A percentile compares a stretch with the other conserved stretches of the same genome.
Evolutionary conservation across 495 filamentous ascomycete genomes (phyloP).

Genomic region (Glonium stellatum): DNA sequence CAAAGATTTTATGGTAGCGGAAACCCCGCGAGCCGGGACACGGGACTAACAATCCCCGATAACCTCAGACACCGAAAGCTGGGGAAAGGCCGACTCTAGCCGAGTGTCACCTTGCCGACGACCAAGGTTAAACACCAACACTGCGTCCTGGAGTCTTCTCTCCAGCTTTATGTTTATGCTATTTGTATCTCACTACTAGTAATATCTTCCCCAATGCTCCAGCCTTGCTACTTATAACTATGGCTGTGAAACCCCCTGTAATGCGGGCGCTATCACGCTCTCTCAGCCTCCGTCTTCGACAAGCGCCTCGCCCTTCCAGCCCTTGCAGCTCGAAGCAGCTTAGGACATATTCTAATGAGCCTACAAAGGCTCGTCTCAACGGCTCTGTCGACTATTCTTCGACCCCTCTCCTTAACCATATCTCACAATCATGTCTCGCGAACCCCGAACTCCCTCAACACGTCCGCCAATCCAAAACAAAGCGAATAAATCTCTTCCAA

Average conservation of each 20-base stretch:
- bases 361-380: constrained; percentile 61
- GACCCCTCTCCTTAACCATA: constrained; percentile 74
- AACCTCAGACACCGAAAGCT: too few species aligned
- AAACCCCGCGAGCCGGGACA: too few species aligned
- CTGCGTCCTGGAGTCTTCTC: not conserved
- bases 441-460: constrained; percentile 57
- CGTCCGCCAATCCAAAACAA: constrained; percentile 60
- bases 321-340: constrained; percentile 11
- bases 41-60: too few species aligned
- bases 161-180: not conserved
- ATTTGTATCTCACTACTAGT: not conserved
- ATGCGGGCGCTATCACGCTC: constrained; percentile 23
- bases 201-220: not conserved
- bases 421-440: constrained; percentile 59
- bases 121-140: constrained; percentile 1
- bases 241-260: constrained; percentile 12
- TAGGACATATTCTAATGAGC: constrained; percentile 34
- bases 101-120: not conserved
- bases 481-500: constrained; percentile 84
- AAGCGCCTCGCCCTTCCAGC: constrained; percentile 11
- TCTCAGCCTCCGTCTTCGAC: constrained; percentile 13
- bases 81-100: not conserved
- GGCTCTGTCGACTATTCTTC: constrained; percentile 81
- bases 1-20: too few species aligned
- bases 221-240: not conserved